These are phyloP conservation scores for Trifolium pratense DNA, from an alignment of 306 rosid species.

Conservation along the genomic window DNA sequence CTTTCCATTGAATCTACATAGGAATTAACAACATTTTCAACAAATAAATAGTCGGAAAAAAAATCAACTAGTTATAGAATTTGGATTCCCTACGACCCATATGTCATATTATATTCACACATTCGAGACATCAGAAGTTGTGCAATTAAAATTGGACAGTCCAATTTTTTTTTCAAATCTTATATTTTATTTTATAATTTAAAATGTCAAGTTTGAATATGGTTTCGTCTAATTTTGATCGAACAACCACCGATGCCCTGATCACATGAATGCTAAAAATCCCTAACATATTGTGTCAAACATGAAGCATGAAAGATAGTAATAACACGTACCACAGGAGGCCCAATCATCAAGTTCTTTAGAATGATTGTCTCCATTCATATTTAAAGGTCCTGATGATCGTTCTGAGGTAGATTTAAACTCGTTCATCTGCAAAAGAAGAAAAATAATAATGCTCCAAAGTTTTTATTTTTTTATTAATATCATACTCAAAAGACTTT, in stretches of 20 bases:
- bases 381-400: slow-evolving; percentile 50
- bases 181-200: neutral
- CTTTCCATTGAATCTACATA: slow-evolving; percentile 46
- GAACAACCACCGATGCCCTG: neutral
- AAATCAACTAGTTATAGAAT: neutral
- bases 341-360: slow-evolving; percentile 13
- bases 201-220: neutral
- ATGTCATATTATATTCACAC: neutral
- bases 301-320: neutral
- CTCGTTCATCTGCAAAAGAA: slow-evolving; percentile 71
- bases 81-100: neutral
- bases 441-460: slow-evolving; percentile 7
- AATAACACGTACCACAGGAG: slow-evolving; percentile 41
- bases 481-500: neutral
- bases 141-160: too few species aligned
- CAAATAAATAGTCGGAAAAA: neutral
- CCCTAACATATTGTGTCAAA: neutral
- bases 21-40: neutral
- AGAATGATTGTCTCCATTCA: slow-evolving; percentile 31
- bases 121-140: neutral
- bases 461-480: neutral
- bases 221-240: neutral
- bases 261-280: neutral
- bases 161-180: too few species aligned
- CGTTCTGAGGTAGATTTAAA: slow-evolving; percentile 46